Conservation (phyloP, 2,329 filamentous ascomycete genomes). For the Talaromyces islandicus region DNA sequence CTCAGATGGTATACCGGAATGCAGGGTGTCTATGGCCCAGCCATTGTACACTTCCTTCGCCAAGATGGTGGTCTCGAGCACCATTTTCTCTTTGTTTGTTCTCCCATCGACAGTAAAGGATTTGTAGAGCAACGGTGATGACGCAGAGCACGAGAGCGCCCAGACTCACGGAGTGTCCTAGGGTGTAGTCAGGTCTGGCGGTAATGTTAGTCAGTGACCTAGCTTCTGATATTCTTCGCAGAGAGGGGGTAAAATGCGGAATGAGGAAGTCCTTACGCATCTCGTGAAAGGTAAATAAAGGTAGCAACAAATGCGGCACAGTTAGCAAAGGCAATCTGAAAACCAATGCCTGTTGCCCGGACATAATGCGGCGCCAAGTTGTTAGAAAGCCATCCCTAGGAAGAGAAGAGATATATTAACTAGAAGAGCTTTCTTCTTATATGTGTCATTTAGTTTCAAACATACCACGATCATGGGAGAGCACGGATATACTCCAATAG, state of each 20-base stretch:
- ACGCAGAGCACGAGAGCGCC: neutral
- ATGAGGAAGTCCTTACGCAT: neutral
- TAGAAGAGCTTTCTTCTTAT: neutral
- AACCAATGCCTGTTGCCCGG: neutral
- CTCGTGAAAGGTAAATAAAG: neutral
- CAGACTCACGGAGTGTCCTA: neutral
- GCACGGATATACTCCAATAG: conserved; percentile 23
- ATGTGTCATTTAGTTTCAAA: neutral
- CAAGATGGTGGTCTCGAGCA: neutral
- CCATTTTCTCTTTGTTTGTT: neutral
- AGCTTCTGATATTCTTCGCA: neutral
- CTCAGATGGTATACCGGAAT: neutral
- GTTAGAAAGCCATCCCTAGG: neutral
- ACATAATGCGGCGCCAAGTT: neutral
- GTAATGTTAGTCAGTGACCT: neutral
- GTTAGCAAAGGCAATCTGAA: neutral
- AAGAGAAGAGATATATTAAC: neutral
- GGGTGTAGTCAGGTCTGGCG: neutral
- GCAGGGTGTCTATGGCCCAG: neutral
- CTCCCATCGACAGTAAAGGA: neutral
- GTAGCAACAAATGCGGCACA: neutral
- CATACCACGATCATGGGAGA: conserved; percentile 21
- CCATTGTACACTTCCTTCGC: neutral
- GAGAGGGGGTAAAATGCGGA: neutral
- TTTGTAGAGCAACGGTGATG: neutral